Conservation (phyloP, 83 land plant species). For the Larix sibirica region DNA sequence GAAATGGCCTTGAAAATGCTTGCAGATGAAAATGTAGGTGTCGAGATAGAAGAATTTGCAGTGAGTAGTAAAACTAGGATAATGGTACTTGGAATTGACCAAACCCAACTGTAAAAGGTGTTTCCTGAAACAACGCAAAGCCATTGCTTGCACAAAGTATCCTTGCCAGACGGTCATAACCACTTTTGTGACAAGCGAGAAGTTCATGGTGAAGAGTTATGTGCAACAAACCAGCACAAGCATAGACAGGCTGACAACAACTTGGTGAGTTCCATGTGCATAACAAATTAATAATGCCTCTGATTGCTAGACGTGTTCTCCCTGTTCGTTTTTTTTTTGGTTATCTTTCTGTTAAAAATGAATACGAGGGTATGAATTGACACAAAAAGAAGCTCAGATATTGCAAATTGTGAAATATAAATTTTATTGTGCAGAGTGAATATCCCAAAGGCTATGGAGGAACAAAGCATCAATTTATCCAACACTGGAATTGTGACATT, state of each 20-base stretch:
- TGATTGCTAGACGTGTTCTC: too few species aligned
- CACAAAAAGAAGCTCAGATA: background rate
- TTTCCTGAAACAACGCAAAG: conserved; percentile 40
- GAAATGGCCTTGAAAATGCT: conserved; percentile 80
- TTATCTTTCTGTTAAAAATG: too few species aligned
- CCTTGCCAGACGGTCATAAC: too few species aligned
- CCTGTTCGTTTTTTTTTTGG: too few species aligned
- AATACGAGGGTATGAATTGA: background rate
- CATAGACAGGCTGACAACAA: too few species aligned
- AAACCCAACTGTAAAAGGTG: conserved; percentile 64
- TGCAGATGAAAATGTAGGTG: conserved; percentile 63
- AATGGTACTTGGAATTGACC: conserved; percentile 78
- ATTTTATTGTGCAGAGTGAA: conserved; percentile 67
- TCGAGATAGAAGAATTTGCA: conserved; percentile 74
- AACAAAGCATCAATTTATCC: conserved; percentile 97
- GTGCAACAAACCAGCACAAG: too few species aligned
- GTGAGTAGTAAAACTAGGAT: conserved; percentile 69
- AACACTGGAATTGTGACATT: conserved; percentile 98
- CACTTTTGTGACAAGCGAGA: too few species aligned
- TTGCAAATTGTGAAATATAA: background rate
- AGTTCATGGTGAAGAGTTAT: too few species aligned
- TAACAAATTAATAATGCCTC: too few species aligned
- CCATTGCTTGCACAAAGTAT: too few species aligned
- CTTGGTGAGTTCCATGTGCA: too few species aligned
- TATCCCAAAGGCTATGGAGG: conserved; percentile 99